Evolutionary conservation across 2,329 filamentous ascomycete species (phyloP), one percentile per base, ranked within the genome.

Genomic region (Neonectria magnoliae): DNA sequence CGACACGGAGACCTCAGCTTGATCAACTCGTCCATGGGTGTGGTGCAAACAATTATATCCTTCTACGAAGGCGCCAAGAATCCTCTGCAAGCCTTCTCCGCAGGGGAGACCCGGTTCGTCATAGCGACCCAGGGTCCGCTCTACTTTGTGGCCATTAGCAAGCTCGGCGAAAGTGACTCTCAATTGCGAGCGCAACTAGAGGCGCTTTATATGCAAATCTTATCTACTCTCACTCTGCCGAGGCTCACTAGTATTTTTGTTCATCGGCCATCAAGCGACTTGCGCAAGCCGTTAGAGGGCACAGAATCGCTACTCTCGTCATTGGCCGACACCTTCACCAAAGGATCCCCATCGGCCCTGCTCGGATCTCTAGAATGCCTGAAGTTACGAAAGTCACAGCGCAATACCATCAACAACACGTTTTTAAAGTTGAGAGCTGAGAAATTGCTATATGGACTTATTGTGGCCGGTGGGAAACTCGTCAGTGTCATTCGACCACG

Each of bases 1-100:
- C 88, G 97, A 53, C 95, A 99, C 76, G 96, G 97, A 44, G 93
- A 98, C 71, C 87, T 97, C 69, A 90, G 91, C 59, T 83, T 98
- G 47, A 93, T 98, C 76, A 97, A 97, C 73, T 92, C 92, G 55
- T 98, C 96, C 73, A 95, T 98, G 77, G 96, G 96, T 44, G 91
- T 99, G 18, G 91, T 98, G 2, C 96, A 98, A 77, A 99, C 96
- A 47, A 95, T 99, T 72, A 97, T 99, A 67, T 98, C 96, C 1
- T 98, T 98, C 77, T 98, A 97, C 76, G 91, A 97, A 76, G 90
- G 90, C 50, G 87, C 91, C 9, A 87, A 91, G 60, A 93, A 97
- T 76, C 88, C 87, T 1, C 84, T 99, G 11, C 88, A 88, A 68
- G 91, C 91, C 14, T 99, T 99, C 76, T 93, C 91, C 2, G 94